These are phyloP conservation scores for Fragaria vesca DNA, from an alignment of 306 rosid genomes.

Conservation along the genomic window DNA sequence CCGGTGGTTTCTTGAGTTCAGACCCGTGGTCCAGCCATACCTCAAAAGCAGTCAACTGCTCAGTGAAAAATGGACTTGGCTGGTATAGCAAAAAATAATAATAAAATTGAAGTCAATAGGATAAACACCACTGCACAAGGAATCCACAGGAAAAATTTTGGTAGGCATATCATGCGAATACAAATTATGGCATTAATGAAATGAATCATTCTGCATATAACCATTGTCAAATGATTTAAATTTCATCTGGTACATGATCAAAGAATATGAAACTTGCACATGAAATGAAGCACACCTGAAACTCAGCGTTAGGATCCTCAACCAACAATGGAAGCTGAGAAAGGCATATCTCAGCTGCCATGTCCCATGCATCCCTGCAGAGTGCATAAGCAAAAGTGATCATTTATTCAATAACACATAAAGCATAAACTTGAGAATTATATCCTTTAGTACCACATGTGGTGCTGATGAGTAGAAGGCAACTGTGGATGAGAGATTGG, in stretches of 20 bases:
- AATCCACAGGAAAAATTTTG: not conserved
- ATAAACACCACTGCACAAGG: not conserved
- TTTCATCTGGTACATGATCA: not conserved
- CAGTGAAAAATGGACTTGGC: constrained; percentile 95
- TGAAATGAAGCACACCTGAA: constrained; percentile 52
- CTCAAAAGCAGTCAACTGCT: constrained; percentile 96
- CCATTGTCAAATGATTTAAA: not conserved
- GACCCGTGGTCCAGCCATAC: constrained; percentile 99
- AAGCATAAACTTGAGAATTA: constrained; percentile 25
- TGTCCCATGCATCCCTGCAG: constrained; percentile 99
- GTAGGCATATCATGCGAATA: not conserved
- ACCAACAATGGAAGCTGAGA: constrained; percentile 92
- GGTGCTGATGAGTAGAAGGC: constrained; percentile 99
- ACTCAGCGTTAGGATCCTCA: constrained; percentile 81
- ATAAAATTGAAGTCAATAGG: not conserved
- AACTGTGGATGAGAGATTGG: constrained; percentile 87
- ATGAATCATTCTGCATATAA: not conserved
- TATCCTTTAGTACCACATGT: constrained; percentile 78
- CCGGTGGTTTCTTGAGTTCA: constrained; percentile 97
- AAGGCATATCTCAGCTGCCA: constrained; percentile 99
- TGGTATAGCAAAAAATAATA: constrained; percentile 30
- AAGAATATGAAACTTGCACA: not conserved
- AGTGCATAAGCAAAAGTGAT: constrained; percentile 20
- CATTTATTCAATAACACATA: constrained; percentile 14
- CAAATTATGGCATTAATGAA: not conserved